Base-by-base conservation (phyloP, 345 rosid genomes). In the Crucihimalaya himalaica region DNA sequence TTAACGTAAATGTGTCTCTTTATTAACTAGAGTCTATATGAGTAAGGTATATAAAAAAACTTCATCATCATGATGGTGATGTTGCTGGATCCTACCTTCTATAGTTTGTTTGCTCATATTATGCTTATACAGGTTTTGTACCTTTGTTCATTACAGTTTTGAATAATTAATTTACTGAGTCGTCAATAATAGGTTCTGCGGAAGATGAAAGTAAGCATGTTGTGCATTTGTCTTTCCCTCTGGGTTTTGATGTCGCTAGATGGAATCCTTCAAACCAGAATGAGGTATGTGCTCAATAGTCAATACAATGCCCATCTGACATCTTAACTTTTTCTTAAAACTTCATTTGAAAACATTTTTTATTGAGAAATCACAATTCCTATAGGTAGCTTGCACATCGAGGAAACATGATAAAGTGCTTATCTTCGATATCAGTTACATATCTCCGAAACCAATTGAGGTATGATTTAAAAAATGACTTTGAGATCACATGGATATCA, bases 181-280 rank as follows among this genome's bases (percentile, higher is more conserved):
- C 48, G 4, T 47, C 72, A 48, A 2, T 40, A 60, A 25, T 59
- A 85, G 96, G 81, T 72, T 58, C 43, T 37, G 62, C 29, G 39
- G 90, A 88, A 77, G 87, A 88, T 73, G 89, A 85, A 81, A 81
- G 73, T 63, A 87, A 89, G 77, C 84, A 88, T 71, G 85, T 87
- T 51, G 78, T 92, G 85, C 99, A 95, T 82, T 58, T 83, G 54
- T 76, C 87, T 53, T 61, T 81, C 63, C 80, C 84, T 43, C 57
- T 80, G 63, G 77, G 28, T 56, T 91, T 87, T 47, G 86, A 89
- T 75, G 87, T 73, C 55, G 92, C 89, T 68, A 80, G 88, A 50
- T 95, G 99, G 98, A 95, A 95, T 83, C 80, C 78, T 59, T 82
- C 83, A 56, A 85, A 90, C 81, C 97, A 90, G 83, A 85, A 95